Base-by-base conservation (phyloP, 768 basidiomycete species). In the Pulveroboletus sp. region DNA sequence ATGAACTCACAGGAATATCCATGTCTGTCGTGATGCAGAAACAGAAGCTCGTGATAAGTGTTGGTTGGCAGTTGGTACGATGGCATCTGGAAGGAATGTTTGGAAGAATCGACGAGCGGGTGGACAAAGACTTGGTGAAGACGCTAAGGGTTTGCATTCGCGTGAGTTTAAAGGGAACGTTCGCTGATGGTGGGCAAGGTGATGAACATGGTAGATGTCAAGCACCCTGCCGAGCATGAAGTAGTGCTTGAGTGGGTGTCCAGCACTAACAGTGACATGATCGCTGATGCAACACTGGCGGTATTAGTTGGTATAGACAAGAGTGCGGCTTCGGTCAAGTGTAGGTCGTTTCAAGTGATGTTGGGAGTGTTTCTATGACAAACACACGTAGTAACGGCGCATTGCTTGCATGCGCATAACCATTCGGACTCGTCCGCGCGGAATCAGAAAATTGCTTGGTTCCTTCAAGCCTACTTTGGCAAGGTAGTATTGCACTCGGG, bases 1-100 rank as follows among this genome's bases (percentile, higher is more conserved):
- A 81, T 15, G 89, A 92, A 66, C 95, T 94, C 62, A 85, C 93
- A 0, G 95, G 91, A 5, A 65, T 97, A 43, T 82, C 88, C 31
- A 90, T 90, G 0, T 89, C 85, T 53, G 78, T 82, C 21, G 82
- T 97, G 43, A 83, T 80, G 2, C 94, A 99, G 64, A 78, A 84
- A 42, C 93, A 96, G 69, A 85, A 79, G 57, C 72, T 97, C 44
- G 77, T 78, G 12, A 75, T 97, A 7, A 82, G 84, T 31, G 92
- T 95, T 2, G 78, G 86, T 12, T 95, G 92, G 93, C 81, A 87
- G 12, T 77, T 97, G 46, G 85, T 97, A n/a, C 75, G 84, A 55
- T 97, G 95, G 94, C 93, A 97, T 68, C 67, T 98, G 46, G 92
- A 95, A 67, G 93, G 92, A 3, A 94, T 94, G 89, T 94, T 85